These are phyloP conservation scores for Solanum ahanhuiri DNA, from an alignment of 257 asterid genomes.

Conservation along the genomic window DNA sequence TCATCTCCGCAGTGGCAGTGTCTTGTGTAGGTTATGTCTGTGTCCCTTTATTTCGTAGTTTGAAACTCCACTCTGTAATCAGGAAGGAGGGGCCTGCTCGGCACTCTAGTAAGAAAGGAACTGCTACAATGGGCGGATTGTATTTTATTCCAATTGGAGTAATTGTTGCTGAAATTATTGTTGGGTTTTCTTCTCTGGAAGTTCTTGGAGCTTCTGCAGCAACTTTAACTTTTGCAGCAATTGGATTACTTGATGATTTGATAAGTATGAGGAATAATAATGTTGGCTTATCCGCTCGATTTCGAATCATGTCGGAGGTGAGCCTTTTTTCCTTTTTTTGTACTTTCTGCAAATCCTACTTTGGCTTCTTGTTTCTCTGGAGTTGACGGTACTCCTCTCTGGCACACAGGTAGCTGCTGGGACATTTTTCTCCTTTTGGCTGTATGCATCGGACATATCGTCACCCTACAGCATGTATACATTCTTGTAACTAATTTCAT, in stretches of 20 bases:
- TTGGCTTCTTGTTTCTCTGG: slow-evolving; percentile 2
- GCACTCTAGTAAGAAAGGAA: slow-evolving; percentile 56
- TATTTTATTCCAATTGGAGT: slow-evolving; percentile 75
- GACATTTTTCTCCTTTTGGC: slow-evolving; percentile 67
- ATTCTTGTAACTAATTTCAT: slow-evolving; percentile 59
- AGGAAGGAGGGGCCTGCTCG: slow-evolving; percentile 36
- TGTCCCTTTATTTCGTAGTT: slow-evolving; percentile 64
- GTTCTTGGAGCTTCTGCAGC: slow-evolving; percentile 65
- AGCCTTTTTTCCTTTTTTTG: slow-evolving; percentile 4
- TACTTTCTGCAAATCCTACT: background rate
- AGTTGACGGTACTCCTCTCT: slow-evolving; percentile 14
- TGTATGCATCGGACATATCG: slow-evolving; percentile 43
- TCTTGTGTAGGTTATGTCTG: slow-evolving; percentile 68
- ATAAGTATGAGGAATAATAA: slow-evolving; percentile 29
- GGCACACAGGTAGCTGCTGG: slow-evolving; percentile 65
- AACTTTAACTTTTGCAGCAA: slow-evolving; percentile 57
- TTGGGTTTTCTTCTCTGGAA: slow-evolving; percentile 63
- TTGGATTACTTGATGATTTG: slow-evolving; percentile 63
- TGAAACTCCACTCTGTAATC: slow-evolving; percentile 40
- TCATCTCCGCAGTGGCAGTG: slow-evolving; percentile 29
- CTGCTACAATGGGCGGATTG: slow-evolving; percentile 83
- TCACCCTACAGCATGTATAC: slow-evolving; percentile 45
- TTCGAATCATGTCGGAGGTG: slow-evolving; percentile 64
- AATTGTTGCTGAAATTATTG: slow-evolving; percentile 55
- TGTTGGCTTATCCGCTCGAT: slow-evolving; percentile 43